phyloP scores from a whole-genome alignment of 2,329 filamentous ascomycete genomes.

The Juglanconis sp. region DNA sequence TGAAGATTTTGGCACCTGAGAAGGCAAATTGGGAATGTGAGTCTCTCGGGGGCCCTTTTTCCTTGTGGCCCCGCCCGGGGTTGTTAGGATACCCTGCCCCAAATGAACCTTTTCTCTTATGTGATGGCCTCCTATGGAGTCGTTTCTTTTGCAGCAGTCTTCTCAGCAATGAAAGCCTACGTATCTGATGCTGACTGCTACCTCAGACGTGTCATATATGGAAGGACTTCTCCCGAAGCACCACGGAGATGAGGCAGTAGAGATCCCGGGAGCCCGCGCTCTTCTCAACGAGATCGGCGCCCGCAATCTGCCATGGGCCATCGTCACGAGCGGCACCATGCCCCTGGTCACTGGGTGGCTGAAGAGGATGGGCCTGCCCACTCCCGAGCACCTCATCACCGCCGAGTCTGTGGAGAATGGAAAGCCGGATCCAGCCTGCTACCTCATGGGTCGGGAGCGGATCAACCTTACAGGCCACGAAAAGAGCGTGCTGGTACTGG shows the following conservation, averaged over 20 bases:
- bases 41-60: conserved; percentile 32
- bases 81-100: neutral
- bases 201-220: conserved; percentile 70
- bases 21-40: conserved; percentile 92
- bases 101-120: neutral
- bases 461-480: conserved; percentile 50
- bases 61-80: neutral
- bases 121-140: neutral
- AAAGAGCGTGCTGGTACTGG: conserved; percentile 68
- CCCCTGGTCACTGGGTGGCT: conserved; percentile 73
- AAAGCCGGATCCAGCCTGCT: conserved; percentile 76
- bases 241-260: conserved; percentile 73
- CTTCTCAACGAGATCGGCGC: conserved; percentile 66
- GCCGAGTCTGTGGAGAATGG: conserved; percentile 73
- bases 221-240: conserved; percentile 75
- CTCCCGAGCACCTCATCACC: conserved; percentile 65
- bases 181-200: conserved; percentile 5
- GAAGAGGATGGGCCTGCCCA: conserved; percentile 60
- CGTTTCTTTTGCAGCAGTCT: neutral
- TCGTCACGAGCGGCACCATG: conserved; percentile 72
- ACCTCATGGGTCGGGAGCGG: conserved; percentile 62
- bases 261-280: conserved; percentile 77
- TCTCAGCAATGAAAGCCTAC: neutral
- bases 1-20: conserved; percentile 74
- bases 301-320: conserved; percentile 71